These are phyloP conservation scores for Cetraspora pellucida DNA, from an alignment of 192 early-diverging fungal species.

Conservation along the genomic window DNA sequence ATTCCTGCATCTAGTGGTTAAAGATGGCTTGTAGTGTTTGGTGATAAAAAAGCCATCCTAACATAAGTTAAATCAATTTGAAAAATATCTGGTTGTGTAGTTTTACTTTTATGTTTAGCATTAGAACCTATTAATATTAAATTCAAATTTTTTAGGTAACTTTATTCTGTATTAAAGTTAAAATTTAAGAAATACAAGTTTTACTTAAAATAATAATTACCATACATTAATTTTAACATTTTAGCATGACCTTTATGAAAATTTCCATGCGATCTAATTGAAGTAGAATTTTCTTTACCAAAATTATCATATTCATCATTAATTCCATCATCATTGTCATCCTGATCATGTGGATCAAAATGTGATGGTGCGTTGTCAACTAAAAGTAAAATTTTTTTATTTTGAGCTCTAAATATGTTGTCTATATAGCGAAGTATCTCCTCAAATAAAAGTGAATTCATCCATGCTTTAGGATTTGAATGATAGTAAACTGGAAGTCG, in stretches of 20 bases:
- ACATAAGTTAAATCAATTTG: background rate
- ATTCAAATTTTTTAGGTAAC: no score
- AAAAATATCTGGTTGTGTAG: background rate
- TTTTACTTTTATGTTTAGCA: background rate
- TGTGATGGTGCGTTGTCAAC: constrained; percentile 9
- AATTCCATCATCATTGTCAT: background rate
- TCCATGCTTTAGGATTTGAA: constrained; percentile 8
- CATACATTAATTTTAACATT: no score
- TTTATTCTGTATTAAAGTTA: no score
- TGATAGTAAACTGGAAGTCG: background rate
- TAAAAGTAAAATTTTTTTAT: constrained; percentile 8
- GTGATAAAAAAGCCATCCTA: background rate
- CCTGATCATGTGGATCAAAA: background rate
- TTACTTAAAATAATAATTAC: no score
- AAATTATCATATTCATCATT: background rate
- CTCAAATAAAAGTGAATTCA: background rate
- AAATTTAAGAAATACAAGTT: no score
- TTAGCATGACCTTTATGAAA: background rate
- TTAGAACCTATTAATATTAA: background rate
- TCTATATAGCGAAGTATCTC: background rate
- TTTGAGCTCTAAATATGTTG: background rate
- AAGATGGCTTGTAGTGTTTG: constrained; percentile 6
- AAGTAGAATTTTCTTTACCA: background rate
- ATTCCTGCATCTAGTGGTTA: background rate
- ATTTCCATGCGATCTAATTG: background rate